Percentiles rank a stretch among this genome's conserved stretches.
Evolutionary conservation across 331 rosid species (phyloP).

Genomic region (Malus hybrid): DNA sequence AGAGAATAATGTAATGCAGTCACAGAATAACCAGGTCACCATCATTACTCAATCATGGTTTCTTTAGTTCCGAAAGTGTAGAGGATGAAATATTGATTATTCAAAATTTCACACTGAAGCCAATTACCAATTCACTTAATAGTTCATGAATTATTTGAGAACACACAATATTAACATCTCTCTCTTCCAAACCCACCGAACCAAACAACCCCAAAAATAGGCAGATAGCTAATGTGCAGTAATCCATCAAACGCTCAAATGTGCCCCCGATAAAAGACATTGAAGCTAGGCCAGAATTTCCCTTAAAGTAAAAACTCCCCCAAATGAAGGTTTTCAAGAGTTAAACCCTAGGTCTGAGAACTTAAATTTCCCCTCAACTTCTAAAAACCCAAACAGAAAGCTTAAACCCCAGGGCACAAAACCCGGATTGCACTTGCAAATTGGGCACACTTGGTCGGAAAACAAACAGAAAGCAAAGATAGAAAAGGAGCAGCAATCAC

Average conservation of each 20-base stretch:
- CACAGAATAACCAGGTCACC: neutral
- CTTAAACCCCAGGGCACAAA: conserved; percentile 4
- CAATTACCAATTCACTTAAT: neutral
- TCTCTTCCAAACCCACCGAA: neutral
- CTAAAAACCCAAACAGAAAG: neutral
- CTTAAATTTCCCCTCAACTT: neutral
- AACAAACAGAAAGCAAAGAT: neutral
- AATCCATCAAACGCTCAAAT: neutral
- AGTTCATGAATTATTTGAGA: neutral
- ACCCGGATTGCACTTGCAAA: neutral
- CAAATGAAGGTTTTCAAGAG: neutral
- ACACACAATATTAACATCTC: neutral
- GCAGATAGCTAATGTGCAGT: neutral
- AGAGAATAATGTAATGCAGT: neutral
- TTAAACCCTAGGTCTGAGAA: conserved; percentile 11
- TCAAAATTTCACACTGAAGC: neutral
- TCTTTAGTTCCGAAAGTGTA: neutral
- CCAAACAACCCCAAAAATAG: neutral
- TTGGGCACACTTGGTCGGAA: neutral
- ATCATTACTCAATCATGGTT: neutral
- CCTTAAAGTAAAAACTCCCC: neutral
- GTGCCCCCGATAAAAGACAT: neutral
- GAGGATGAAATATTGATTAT: neutral
- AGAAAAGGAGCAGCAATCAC: neutral
- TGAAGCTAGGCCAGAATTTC: conserved; percentile 1